Evolutionary conservation across 352 stramenopile genomes (phyloP).

Genomic region (Phytopythium vexans): DNA sequence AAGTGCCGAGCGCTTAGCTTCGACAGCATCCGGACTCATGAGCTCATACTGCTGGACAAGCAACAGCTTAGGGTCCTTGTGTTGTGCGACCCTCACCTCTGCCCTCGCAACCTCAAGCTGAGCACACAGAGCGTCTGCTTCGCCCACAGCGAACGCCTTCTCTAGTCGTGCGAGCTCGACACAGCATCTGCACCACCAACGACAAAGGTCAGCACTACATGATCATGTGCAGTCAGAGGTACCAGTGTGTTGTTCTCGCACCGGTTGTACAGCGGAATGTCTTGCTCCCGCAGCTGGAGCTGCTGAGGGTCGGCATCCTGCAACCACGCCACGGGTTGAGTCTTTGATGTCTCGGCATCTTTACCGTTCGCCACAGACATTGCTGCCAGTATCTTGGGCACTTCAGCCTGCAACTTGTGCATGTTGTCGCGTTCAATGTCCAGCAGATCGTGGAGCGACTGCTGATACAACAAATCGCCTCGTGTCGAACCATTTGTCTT

Average conservation of each 20-base stretch:
- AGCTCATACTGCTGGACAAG: slow-evolving; percentile 37
- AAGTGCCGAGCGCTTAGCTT: slow-evolving; percentile 7
- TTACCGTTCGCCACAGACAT: neutral
- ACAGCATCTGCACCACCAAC: slow-evolving; percentile 16
- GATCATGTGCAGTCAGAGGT: neutral
- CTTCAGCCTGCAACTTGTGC: slow-evolving; percentile 13
- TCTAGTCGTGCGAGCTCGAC: slow-evolving; percentile 32
- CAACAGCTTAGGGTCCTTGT: slow-evolving; percentile 11
- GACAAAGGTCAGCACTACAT: neutral
- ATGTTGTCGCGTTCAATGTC: slow-evolving; percentile 18
- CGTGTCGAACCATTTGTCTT: neutral
- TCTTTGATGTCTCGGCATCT: neutral
- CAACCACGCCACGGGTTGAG: slow-evolving; percentile 19
- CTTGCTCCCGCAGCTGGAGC: slow-evolving; percentile 32
- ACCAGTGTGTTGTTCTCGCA: slow-evolving; percentile 4
- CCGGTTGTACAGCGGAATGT: slow-evolving; percentile 42
- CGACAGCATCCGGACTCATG: slow-evolving; percentile 20
- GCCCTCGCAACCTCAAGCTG: slow-evolving; percentile 26
- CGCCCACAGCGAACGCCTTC: slow-evolving; percentile 25
- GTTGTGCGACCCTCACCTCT: slow-evolving; percentile 14
- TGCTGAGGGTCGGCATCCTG: slow-evolving; percentile 23
- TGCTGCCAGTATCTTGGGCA: slow-evolving; percentile 12
- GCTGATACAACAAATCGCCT: slow-evolving; percentile 28
- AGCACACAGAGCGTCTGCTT: slow-evolving; percentile 29
- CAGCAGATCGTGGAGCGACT: slow-evolving; percentile 16